Evolutionary conservation across 108 stramenopile genomes (phyloP), one percentile per base, ranked within the genome.

Genomic region (Fragilaria crotonensis): DNA sequence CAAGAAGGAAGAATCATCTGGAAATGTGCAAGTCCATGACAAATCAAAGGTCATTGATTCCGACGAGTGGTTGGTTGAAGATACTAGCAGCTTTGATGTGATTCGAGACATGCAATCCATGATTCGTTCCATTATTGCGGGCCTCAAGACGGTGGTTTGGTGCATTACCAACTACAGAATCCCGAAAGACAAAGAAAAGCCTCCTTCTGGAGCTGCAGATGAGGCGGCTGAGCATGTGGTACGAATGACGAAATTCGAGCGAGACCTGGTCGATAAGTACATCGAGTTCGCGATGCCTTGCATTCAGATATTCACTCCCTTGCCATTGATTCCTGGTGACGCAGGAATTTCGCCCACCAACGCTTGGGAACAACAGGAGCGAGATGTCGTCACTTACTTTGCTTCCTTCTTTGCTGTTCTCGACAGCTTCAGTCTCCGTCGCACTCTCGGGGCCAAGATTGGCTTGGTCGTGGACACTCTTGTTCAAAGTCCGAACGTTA

Each of bases 121-220:
- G 54, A 59, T 96, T 17, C 81, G 84, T 44, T 81, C 91, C 0
- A 93, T 99, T 64, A 75, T 96, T 59, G 75, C 78, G 26, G 96
- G 96, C 25, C 76, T 92, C 62, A 97, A 97, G 69, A 97, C 87
- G 9, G 67, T 97, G 20, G 79, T 97, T 27, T 96, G 86, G 81
- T 98, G 91, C 68, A 83, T 97, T 54, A 76, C 77, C 63, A 95
- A 84, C 50, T 94, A 93, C 59, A 64, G 77, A 4, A 58, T 52
- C 23, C 76, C 76, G 46, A 52, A 78, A 49, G 83, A 82, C 32
- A 30, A 63, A 44, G 72, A 61, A 11, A 51, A 23, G 31, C 56
- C 66, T 44, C 2, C 68, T 55, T 7, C 72, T 49, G 54, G 70
- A 36, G 33, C 59, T 59, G 84, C 80, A 28, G 86, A 84, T 30